Evolutionary conservation across 192 early-diverging fungal genomes (phyloP), one percentile per base, ranked within the genome.

Genomic region (Coemansia sp.): DNA sequence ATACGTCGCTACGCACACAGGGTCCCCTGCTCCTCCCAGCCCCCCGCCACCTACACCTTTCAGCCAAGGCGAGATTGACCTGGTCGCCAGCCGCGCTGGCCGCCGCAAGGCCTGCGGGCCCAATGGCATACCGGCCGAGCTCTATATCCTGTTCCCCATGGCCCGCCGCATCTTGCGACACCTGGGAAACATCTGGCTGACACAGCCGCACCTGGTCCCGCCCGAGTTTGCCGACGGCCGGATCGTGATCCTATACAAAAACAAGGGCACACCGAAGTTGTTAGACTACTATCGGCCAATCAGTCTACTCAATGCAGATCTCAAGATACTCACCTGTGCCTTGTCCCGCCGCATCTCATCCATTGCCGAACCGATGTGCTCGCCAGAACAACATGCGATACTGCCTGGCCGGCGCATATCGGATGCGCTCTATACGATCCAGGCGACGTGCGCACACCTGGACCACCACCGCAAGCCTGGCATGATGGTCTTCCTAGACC

Each of bases 331-430:
- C 6, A 63, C 49, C 34, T 45, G 52, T 32, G 29, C 28, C 14
- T 11, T 63, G 25, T 16, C 61, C 5, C 3, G 6, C 3, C 61
- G 35, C 7, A 45, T 63, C n/a, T n/a, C n/a, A n/a, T n/a, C n/a
- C n/a, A n/a, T n/a, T 9, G 61, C 50, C 0, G 2, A 5, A 0
- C 23, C 18, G n/a, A 20, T 3, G 6, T 11, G 22, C 30, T 53
- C 61, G 10, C 61, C 36, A 1, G 68, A 69, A n/a, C 68, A 69
- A 39, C 58, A 32, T 2, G 61, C 68, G 1, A 52, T 69, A 9
- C 51, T 63, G 22, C 68, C 61, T 2, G 68, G 56, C 24, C 39
- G 61, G 4, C 28, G 13, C 19, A 63, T 69, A 2, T 9, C 36
- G 0, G 61, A 69, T 11, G 48, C 48, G 9, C 30, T 70, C 7